Evolutionary conservation across 2,329 filamentous ascomycete species (phyloP).

Genomic region (Penicillium sumatraense): DNA sequence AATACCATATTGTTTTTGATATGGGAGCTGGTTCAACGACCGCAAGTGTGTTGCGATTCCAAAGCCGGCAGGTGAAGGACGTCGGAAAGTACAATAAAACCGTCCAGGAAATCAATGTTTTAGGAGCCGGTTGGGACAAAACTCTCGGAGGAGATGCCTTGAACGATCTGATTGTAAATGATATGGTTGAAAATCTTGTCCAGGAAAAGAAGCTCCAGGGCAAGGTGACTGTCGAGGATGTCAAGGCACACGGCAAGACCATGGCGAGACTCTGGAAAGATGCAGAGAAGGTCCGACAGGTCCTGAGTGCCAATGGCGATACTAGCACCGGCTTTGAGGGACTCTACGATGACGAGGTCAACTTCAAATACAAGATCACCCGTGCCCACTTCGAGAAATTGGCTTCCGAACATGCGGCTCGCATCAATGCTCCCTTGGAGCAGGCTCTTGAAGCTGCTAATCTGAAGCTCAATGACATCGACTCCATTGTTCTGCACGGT

Average conservation of each 20-base stretch:
- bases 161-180: constrained; percentile 84
- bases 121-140: constrained; percentile 86
- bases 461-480: constrained; percentile 74
- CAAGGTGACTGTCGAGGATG: constrained; percentile 44
- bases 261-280: constrained; percentile 93
- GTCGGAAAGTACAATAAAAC: constrained; percentile 94
- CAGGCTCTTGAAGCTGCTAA: constrained; percentile 75
- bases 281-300: constrained; percentile 81
- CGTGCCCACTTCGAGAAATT: constrained; percentile 82
- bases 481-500: constrained; percentile 91
- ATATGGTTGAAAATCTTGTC: constrained; percentile 82
- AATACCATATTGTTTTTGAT: constrained; percentile 92
- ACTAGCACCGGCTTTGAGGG: constrained; percentile 82
- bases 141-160: constrained; percentile 87
- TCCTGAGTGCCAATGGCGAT: constrained; percentile 90
- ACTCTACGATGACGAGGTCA: constrained; percentile 81
- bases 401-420: constrained; percentile 67
- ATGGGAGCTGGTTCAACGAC: constrained; percentile 97
- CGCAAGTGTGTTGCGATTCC: constrained; percentile 86
- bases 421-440: constrained; percentile 71
- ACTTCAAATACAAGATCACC: constrained; percentile 88
- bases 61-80: constrained; percentile 87
- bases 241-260: constrained; percentile 76
- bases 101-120: constrained; percentile 87
- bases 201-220: constrained; percentile 63